Percentiles rank a stretch among this genome's conserved stretches.
These are phyloP conservation scores for Globisporangium abappressorium DNA, from an alignment of 352 stramenopile species.

Conservation along the genomic window DNA sequence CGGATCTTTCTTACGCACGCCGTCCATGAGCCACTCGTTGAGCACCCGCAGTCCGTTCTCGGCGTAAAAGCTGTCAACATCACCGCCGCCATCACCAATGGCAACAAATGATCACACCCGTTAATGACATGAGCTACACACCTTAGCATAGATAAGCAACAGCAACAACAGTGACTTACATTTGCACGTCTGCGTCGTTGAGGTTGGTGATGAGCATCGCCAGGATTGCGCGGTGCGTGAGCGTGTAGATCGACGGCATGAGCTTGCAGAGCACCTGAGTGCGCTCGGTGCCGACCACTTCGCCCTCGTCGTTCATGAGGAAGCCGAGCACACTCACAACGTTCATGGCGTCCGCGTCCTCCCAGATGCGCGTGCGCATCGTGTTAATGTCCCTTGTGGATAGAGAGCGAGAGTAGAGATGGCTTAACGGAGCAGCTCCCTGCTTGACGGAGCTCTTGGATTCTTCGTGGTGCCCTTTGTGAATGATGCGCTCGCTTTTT, in stretches of 20 bases:
- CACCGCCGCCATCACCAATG: neutral
- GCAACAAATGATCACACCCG: neutral
- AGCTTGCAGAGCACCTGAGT: conserved; percentile 80
- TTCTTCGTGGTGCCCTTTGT: neutral
- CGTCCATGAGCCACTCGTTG: conserved; percentile 67
- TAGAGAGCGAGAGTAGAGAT: neutral
- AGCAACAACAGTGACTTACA: conserved; percentile 24
- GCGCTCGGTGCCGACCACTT: conserved; percentile 66
- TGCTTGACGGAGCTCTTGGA: neutral
- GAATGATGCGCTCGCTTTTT: neutral
- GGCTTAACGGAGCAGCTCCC: neutral
- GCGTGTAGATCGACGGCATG: conserved; percentile 82
- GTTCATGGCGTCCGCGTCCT: conserved; percentile 73
- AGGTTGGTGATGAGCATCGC: conserved; percentile 69
- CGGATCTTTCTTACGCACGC: conserved; percentile 32
- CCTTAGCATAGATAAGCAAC: too few relatives aligned
- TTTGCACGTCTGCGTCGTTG: conserved; percentile 66
- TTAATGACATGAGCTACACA: conserved; percentile 1
- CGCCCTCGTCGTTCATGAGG: conserved; percentile 79
- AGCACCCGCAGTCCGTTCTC: conserved; percentile 72
- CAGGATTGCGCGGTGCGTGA: conserved; percentile 72
- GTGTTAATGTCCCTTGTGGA: neutral
- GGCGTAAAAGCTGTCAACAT: conserved; percentile 54
- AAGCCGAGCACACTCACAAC: conserved; percentile 79
- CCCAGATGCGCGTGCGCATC: conserved; percentile 77